Evolutionary conservation across 345 rosid genomes (phyloP).

Genomic region (Kandelia obovata): DNA sequence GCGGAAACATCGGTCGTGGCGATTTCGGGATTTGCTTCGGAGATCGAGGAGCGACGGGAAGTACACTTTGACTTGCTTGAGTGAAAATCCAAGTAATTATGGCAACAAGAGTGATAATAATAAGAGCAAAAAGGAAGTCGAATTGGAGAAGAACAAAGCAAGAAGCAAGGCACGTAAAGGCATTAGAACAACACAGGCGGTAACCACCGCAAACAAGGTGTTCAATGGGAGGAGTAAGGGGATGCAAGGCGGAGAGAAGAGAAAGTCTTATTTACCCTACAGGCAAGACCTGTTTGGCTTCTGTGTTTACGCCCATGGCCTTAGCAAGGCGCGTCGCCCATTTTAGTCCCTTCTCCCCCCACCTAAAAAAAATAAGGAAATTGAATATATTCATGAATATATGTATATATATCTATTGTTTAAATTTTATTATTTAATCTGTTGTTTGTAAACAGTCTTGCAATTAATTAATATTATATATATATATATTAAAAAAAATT

Average conservation of each 20-base stretch:
- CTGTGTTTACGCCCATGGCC: constrained; percentile 40
- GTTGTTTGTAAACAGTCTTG: too few species aligned
- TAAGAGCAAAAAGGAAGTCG: neutral
- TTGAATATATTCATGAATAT: too few species aligned
- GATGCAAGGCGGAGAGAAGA: constrained; percentile 53
- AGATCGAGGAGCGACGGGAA: constrained; percentile 75
- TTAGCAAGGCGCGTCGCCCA: constrained; percentile 34
- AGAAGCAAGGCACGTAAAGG: neutral
- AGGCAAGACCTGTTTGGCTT: constrained; percentile 61
- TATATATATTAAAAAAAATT: too few species aligned
- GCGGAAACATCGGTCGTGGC: constrained; percentile 45
- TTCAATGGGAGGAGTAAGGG: constrained; percentile 65
- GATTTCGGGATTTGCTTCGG: constrained; percentile 53
- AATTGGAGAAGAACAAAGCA: neutral
- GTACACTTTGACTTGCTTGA: constrained; percentile 39
- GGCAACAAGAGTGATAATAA: neutral
- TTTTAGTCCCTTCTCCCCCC: constrained; percentile 10
- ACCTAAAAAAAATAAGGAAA: neutral
- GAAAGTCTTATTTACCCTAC: constrained; percentile 70
- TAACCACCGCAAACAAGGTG: constrained; percentile 48
- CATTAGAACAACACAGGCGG: neutral
- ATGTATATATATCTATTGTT: too few species aligned
- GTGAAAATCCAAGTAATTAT: neutral
- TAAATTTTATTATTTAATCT: too few species aligned
- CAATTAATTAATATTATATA: too few species aligned